These are phyloP conservation scores for Penicillium daleae DNA, from an alignment of 495 filamentous ascomycete genomes.

Conservation along the genomic window DNA sequence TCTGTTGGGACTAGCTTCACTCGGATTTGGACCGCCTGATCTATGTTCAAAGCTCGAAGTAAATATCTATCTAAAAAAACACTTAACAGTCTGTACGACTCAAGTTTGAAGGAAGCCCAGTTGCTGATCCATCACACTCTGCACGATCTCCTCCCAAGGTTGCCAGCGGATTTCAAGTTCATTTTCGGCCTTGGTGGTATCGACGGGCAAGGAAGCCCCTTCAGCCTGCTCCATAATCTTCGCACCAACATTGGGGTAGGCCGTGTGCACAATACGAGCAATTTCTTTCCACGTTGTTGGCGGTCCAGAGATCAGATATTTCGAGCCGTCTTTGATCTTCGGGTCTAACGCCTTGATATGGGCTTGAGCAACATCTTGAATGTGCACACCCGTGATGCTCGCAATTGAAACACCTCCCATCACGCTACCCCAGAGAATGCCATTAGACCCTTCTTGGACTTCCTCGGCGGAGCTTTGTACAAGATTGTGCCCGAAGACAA, in stretches of 20 bases:
- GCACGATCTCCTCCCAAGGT: conserved; percentile 34
- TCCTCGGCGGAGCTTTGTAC: conserved; percentile 32
- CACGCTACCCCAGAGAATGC: conserved; percentile 23
- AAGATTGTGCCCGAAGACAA: conserved; percentile 35
- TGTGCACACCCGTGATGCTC: conserved; percentile 33
- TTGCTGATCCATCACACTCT: conserved; percentile 43
- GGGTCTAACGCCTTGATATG: conserved; percentile 37
- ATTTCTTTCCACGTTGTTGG: conserved; percentile 33
- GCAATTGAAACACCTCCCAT: conserved; percentile 19
- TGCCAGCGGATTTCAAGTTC: conserved; percentile 42
- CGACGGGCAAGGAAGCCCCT: conserved; percentile 49
- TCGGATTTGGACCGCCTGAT: not conserved
- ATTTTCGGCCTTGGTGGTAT: conserved; percentile 57
- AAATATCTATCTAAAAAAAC: no score
- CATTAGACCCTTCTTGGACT: conserved; percentile 23
- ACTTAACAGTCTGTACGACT: no score
- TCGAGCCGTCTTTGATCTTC: conserved; percentile 28
- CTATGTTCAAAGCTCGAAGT: not conserved
- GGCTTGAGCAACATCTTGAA: conserved; percentile 44
- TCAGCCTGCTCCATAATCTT: conserved; percentile 28
- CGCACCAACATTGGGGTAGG: conserved; percentile 32
- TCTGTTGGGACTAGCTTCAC: conserved; percentile 1
- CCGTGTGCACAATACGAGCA: conserved; percentile 26
- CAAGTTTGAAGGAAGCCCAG: no score
- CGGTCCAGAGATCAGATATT: conserved; percentile 33